A percentile compares a stretch with the other conserved stretches of the same genome.
These are phyloP conservation scores for Penicillium nucicola DNA, from an alignment of 495 filamentous ascomycete species.

Conservation along the genomic window DNA sequence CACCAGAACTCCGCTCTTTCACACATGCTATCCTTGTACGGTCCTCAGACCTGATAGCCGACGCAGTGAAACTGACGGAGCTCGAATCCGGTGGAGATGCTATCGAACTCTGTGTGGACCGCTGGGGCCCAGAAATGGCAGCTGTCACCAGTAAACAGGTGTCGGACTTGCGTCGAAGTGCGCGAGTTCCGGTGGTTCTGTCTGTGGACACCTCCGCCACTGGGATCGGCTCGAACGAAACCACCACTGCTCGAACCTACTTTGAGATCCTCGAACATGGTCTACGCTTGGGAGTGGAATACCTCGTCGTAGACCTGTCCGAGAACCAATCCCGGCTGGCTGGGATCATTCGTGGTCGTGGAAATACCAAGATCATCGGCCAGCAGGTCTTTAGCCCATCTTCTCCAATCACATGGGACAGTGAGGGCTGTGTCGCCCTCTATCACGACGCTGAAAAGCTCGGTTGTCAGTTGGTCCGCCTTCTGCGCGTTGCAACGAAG, in stretches of 20 bases:
- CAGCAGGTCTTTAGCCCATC: slow-evolving; percentile 54
- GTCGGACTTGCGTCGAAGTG: slow-evolving; percentile 49
- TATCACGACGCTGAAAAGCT: slow-evolving; percentile 57
- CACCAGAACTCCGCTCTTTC: slow-evolving; percentile 60
- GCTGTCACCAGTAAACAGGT: slow-evolving; percentile 43
- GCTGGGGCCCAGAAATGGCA: slow-evolving; percentile 50
- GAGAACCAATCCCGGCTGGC: slow-evolving; percentile 41
- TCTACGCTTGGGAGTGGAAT: slow-evolving; percentile 71
- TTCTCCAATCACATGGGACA: slow-evolving; percentile 57
- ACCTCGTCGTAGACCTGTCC: slow-evolving; percentile 63
- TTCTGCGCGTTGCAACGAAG: slow-evolving; percentile 59
- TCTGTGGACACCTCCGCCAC: slow-evolving; percentile 57
- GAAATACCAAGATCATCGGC: slow-evolving; percentile 73
- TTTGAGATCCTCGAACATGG: slow-evolving; percentile 59
- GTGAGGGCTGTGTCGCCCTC: slow-evolving; percentile 52
- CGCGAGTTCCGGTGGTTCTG: slow-evolving; percentile 66
- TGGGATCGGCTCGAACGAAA: slow-evolving; percentile 21
- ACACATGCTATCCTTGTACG: slow-evolving; percentile 66
- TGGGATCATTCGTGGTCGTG: slow-evolving; percentile 50
- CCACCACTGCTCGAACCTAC: slow-evolving; percentile 20
- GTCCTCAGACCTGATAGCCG: slow-evolving; percentile 56
- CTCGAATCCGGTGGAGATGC: slow-evolving; percentile 69
- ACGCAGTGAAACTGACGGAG: slow-evolving; percentile 54
- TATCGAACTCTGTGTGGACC: slow-evolving; percentile 68
- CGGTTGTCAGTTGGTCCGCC: slow-evolving; percentile 68